Evolutionary conservation across 2,329 filamentous ascomycete species (phyloP).

Genomic region (Trichothecium sympodiale): DNA sequence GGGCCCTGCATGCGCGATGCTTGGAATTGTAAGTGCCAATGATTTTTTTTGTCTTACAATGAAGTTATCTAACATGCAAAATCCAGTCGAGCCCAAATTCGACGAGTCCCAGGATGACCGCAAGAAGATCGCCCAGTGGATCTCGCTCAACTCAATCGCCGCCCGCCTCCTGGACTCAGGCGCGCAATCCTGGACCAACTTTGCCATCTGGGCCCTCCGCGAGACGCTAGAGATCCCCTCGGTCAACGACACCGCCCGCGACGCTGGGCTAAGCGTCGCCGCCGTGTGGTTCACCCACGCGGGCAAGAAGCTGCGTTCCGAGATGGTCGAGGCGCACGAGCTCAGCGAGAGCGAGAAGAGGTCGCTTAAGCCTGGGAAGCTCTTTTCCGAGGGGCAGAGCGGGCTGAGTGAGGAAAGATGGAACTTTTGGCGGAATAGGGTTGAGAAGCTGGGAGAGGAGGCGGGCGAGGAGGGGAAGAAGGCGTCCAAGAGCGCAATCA

Average conservation of each 20-base stretch:
- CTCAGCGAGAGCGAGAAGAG: slow-evolving; percentile 11
- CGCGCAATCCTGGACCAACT: slow-evolving; percentile 13
- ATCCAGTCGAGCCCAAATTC: slow-evolving; percentile 13
- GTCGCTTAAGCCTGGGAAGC: slow-evolving; percentile 10
- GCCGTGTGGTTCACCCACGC: slow-evolving; percentile 20
- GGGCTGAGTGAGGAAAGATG: slow-evolving; percentile 16
- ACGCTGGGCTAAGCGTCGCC: slow-evolving; percentile 11
- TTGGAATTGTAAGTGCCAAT: slow-evolving; percentile 15
- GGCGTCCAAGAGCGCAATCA: slow-evolving; percentile 11
- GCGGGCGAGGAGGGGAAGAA: slow-evolving; percentile 9
- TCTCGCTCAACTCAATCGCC: slow-evolving; percentile 21
- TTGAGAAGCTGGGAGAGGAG: slow-evolving; percentile 11
- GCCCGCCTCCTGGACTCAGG: slow-evolving; percentile 16
- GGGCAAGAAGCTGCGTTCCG: slow-evolving; percentile 11
- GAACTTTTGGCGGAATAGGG: slow-evolving; percentile 17
- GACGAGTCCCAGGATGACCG: slow-evolving; percentile 12
- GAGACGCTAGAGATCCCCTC: slow-evolving; percentile 15
- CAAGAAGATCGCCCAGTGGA: slow-evolving; percentile 13
- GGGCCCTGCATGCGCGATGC: slow-evolving; percentile 17
- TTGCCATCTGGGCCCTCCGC: slow-evolving; percentile 19
- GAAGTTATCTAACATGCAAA: background rate
- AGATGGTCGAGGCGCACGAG: slow-evolving; percentile 1
- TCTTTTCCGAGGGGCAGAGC: slow-evolving; percentile 10
- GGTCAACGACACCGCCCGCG: slow-evolving; percentile 6
- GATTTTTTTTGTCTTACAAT: background rate